phyloP scores from a whole-genome alignment of 2,329 filamentous ascomycete species.

The Oidium heveae region DNA sequence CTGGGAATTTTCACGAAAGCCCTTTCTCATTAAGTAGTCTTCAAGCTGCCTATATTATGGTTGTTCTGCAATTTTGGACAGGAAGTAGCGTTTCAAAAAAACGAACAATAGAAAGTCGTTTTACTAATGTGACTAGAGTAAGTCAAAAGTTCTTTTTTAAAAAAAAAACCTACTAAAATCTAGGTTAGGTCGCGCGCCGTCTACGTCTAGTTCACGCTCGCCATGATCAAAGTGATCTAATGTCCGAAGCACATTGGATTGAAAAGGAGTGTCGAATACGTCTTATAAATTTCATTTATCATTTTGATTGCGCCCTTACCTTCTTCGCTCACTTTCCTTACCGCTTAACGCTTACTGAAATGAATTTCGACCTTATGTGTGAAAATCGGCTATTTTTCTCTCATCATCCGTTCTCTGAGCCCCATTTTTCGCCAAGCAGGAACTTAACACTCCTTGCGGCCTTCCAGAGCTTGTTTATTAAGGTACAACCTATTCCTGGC shows the following conservation, averaged over 20 bases:
- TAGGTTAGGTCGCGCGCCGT: conserved; percentile 16
- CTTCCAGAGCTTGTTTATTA: conserved; percentile 16
- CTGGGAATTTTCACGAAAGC: conserved; percentile 12
- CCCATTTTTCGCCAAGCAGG: conserved; percentile 16
- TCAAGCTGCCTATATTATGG: conserved; percentile 19
- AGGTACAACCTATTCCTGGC: conserved; percentile 1
- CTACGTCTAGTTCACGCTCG: conserved; percentile 16
- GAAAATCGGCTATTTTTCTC: conserved; percentile 17
- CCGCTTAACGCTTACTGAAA: conserved; percentile 16
- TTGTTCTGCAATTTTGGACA: conserved; percentile 20
- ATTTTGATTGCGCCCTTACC: conserved; percentile 19
- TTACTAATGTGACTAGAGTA: conserved; percentile 18
- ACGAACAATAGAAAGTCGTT: conserved; percentile 19
- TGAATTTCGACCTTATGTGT: conserved; percentile 20
- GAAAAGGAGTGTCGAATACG: conserved; percentile 19
- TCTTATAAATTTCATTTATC: conserved; percentile 18
- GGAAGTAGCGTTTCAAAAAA: conserved; percentile 16
- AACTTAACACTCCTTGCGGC: conserved; percentile 16
- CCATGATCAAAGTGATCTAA: conserved; percentile 16
- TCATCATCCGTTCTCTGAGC: conserved; percentile 18
- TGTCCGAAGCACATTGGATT: conserved; percentile 18
- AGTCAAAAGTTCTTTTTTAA: neutral
- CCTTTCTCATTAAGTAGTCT: conserved; percentile 16
- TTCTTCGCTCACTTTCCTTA: conserved; percentile 21
- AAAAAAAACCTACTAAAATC: neutral